phyloP scores from a whole-genome alignment of 2,329 filamentous ascomycete genomes.

The Aspergillus vadensis region DNA sequence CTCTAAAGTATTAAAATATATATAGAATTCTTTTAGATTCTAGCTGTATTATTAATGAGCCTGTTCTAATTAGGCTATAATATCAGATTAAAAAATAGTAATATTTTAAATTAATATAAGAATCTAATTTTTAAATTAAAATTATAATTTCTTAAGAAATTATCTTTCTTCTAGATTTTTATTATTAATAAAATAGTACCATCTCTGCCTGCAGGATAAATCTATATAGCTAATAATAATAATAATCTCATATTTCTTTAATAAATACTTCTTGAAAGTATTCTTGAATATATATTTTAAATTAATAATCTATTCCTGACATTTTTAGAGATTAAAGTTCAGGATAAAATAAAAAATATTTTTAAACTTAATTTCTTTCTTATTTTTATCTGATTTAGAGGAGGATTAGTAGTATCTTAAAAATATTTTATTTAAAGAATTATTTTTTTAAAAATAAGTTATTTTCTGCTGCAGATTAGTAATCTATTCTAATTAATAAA shows the following conservation, averaged over 20 bases:
- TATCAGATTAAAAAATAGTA: constrained; percentile 2
- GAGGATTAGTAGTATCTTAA: not conserved
- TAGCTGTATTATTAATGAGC: not conserved
- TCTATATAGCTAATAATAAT: not conserved
- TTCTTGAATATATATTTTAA: not conserved
- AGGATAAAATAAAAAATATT: not conserved
- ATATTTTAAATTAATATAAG: no score
- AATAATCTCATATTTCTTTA: not conserved
- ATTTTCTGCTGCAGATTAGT: not conserved
- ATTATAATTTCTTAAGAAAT: not conserved
- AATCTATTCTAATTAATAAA: not conserved
- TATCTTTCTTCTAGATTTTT: no score
- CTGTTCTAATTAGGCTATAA: constrained; percentile 2
- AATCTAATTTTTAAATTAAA: not conserved
- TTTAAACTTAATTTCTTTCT: not conserved
- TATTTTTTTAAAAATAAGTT: not conserved
- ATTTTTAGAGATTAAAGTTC: not conserved
- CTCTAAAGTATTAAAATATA: not conserved
- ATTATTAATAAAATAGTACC: not conserved
- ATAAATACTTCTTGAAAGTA: not conserved
- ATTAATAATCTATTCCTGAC: not conserved
- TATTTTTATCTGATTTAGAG: no score
- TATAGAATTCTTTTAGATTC: constrained; percentile 1
- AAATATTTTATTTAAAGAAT: not conserved
- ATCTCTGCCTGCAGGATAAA: not conserved